A percentile compares a stretch with the other conserved stretches of the same genome.
These are phyloP conservation scores for Pyrus hybrid DNA, from an alignment of 331 rosid species.

Conservation along the genomic window DNA sequence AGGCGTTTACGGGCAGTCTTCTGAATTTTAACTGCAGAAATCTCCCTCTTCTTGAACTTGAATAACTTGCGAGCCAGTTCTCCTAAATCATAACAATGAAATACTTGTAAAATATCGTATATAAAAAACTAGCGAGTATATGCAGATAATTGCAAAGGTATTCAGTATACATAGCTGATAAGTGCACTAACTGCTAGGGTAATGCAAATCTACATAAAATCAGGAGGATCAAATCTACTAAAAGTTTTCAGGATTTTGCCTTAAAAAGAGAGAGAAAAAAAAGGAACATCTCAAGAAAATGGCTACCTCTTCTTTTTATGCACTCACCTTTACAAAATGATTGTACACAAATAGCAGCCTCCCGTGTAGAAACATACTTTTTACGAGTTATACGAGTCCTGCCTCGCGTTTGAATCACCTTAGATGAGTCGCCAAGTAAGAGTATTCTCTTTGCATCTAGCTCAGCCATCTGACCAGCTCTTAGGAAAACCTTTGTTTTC, in stretches of 20 bases:
- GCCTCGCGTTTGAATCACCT: slow-evolving; percentile 44
- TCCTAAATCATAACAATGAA: slow-evolving; percentile 38
- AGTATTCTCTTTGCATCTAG: slow-evolving; percentile 59
- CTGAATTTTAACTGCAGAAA: slow-evolving; percentile 62
- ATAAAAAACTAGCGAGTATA: neutral
- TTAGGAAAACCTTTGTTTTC: slow-evolving; percentile 58
- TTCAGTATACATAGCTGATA: neutral
- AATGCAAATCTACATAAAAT: neutral
- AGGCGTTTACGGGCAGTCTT: slow-evolving; percentile 34
- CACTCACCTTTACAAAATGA: slow-evolving; percentile 72
- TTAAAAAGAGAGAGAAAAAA: neutral
- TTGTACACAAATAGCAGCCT: slow-evolving; percentile 47
- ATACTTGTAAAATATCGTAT: neutral
- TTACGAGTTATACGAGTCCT: slow-evolving; percentile 33
- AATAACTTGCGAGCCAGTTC: slow-evolving; percentile 49
- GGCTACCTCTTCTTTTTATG: neutral
- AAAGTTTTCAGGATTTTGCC: neutral
- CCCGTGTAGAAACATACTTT: slow-evolving; percentile 29
- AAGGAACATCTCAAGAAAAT: slow-evolving; percentile 8
- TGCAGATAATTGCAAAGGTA: neutral
- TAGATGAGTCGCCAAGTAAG: slow-evolving; percentile 39
- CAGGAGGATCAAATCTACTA: neutral
- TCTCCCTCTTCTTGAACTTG: slow-evolving; percentile 37
- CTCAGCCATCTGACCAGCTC: slow-evolving; percentile 89
- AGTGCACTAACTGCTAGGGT: neutral